Evolutionary conservation across 345 rosid genomes (phyloP).

Genomic region (Pistacia atlantica): DNA sequence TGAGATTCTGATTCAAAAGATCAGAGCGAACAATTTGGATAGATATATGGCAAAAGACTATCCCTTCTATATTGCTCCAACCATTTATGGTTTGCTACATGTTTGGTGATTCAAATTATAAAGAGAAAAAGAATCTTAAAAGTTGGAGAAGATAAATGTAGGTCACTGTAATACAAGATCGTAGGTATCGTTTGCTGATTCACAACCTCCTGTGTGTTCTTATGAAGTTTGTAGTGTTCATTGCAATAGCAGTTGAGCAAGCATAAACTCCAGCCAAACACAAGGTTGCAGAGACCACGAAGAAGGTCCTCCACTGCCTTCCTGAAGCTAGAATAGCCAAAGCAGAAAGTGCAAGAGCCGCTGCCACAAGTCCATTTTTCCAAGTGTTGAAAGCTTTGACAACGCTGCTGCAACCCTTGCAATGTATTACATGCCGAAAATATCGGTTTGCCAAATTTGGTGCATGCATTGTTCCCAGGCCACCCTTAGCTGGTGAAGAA

Average conservation of each 20-base stretch:
- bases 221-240: constrained; percentile 87
- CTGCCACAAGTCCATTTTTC: constrained; percentile 57
- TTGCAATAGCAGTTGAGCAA: constrained; percentile 57
- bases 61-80: too few relatives aligned
- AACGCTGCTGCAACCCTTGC: constrained; percentile 72
- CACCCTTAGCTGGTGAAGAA: constrained; percentile 80
- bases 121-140: background rate
- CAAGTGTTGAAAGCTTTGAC: constrained; percentile 61
- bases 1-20: background rate
- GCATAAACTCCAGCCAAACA: constrained; percentile 65
- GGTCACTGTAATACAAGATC: background rate
- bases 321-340: constrained; percentile 68
- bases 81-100: too few relatives aligned
- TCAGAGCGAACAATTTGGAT: background rate
- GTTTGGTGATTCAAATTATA: too few relatives aligned
- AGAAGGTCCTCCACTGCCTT: constrained; percentile 74
- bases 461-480: constrained; percentile 68
- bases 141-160: too few relatives aligned
- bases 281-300: constrained; percentile 54
- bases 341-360: constrained; percentile 46
- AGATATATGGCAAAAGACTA: too few relatives aligned
- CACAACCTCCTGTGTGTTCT: constrained; percentile 82
- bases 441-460: constrained; percentile 82
- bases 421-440: constrained; percentile 84
- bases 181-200: constrained; percentile 7